Conservation (phyloP, 768 basidiomycete species). For the Agaricus subrufescens region DNA sequence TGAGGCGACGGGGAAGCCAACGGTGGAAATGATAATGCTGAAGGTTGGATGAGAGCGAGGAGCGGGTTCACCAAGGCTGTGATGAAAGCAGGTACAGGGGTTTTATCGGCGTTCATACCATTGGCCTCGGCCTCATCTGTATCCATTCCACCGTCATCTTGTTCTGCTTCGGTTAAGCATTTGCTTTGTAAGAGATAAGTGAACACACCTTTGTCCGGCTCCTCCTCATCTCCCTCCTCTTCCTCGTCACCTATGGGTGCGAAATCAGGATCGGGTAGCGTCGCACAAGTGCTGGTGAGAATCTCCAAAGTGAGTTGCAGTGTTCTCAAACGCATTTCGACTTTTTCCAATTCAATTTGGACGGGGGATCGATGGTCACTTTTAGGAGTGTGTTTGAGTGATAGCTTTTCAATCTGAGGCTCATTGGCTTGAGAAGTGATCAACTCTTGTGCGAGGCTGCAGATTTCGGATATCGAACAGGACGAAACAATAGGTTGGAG, state of each 20-base stretch:
- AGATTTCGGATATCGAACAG: conserved; percentile 46
- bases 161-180: neutral
- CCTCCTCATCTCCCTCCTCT: conserved; percentile 28
- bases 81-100: conserved; percentile 39
- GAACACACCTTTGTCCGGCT: conserved; percentile 26
- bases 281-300: conserved; percentile 83
- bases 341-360: conserved; percentile 65
- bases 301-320: conserved; percentile 85
- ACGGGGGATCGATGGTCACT: conserved; percentile 70
- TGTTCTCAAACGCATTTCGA: conserved; percentile 70
- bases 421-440: conserved; percentile 44
- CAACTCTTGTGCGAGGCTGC: conserved; percentile 46
- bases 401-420: conserved; percentile 50
- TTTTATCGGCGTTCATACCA: conserved; percentile 29
- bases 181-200: neutral
- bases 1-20: conserved; percentile 64
- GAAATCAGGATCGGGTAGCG: conserved; percentile 71
- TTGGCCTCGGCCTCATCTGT: conserved; percentile 44
- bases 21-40: conserved; percentile 78
- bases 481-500: conserved; percentile 63
- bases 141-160: conserved; percentile 28
- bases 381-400: conserved; percentile 62
- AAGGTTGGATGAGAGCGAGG: conserved; percentile 67
- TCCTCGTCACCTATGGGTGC: conserved; percentile 28
- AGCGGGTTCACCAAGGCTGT: conserved; percentile 64